Percentiles rank a stretch among this genome's conserved stretches.
These are phyloP conservation scores for Penicillium antarcticum DNA, from an alignment of 495 filamentous ascomycete species.

Conservation along the genomic window DNA sequence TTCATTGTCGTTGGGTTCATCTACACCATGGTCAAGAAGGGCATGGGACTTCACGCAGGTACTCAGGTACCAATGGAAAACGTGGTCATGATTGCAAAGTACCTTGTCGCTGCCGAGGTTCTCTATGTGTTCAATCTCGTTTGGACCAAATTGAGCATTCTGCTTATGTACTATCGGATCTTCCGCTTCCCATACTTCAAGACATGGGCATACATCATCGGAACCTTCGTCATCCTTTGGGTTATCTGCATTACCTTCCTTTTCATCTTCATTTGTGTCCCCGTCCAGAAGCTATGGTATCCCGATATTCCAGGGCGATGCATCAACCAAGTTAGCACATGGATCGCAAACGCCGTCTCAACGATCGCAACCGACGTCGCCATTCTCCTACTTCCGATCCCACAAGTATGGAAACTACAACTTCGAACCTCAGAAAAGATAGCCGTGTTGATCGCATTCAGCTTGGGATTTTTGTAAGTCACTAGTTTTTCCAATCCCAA, in stretches of 20 bases:
- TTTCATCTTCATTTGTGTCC: slow-evolving; percentile 44
- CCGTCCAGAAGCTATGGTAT: slow-evolving; percentile 40
- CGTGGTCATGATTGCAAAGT: slow-evolving; percentile 33
- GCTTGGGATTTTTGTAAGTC: slow-evolving; percentile 29
- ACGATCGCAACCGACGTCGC: slow-evolving; percentile 46
- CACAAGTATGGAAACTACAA: slow-evolving; percentile 41
- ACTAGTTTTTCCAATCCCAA: background rate
- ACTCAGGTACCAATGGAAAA: slow-evolving; percentile 6
- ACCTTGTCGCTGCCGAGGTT: slow-evolving; percentile 34
- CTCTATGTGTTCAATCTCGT: slow-evolving; percentile 41
- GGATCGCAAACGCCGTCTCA: slow-evolving; percentile 40
- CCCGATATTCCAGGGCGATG: slow-evolving; percentile 31
- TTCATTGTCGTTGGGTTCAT: slow-evolving; percentile 32
- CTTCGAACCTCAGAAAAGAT: slow-evolving; percentile 22
- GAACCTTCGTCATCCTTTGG: slow-evolving; percentile 35
- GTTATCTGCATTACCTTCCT: slow-evolving; percentile 40
- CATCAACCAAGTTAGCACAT: slow-evolving; percentile 40
- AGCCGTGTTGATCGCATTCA: slow-evolving; percentile 18
- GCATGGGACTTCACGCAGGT: slow-evolving; percentile 33
- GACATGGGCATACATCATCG: slow-evolving; percentile 33
- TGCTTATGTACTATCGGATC: slow-evolving; percentile 43
- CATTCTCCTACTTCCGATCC: slow-evolving; percentile 42
- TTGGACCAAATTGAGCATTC: slow-evolving; percentile 31
- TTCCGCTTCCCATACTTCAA: slow-evolving; percentile 37
- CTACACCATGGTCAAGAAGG: slow-evolving; percentile 26